A percentile compares a stretch with the other conserved stretches of the same genome.
Evolutionary conservation across 75 land plant species (phyloP).

Genomic region (Cupressus sempervirens): DNA sequence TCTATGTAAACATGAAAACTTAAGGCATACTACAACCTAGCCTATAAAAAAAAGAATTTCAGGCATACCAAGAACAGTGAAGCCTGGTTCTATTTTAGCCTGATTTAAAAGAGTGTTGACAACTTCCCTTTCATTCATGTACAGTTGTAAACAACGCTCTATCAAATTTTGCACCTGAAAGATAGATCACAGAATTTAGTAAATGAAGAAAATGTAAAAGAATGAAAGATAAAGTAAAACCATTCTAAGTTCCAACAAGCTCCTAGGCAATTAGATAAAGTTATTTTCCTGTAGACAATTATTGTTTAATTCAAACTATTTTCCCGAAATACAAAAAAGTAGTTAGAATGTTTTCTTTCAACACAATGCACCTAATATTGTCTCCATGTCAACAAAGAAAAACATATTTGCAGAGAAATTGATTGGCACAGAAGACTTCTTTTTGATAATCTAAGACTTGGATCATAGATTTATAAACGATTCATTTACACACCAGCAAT

Average conservation of each 20-base stretch:
- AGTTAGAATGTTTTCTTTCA: background rate
- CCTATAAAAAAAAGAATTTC: background rate
- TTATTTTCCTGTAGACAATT: background rate
- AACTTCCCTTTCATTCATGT: conserved; percentile 92
- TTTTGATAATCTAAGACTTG: background rate
- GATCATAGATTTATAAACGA: background rate
- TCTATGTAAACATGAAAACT: background rate
- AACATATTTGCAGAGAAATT: background rate
- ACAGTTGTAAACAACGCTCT: conserved; percentile 89
- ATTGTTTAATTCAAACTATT: background rate
- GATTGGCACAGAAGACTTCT: background rate
- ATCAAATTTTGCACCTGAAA: conserved; percentile 93
- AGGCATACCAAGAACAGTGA: conserved; percentile 80
- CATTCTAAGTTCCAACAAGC: background rate
- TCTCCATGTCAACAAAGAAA: background rate
- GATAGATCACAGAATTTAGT: conserved; percentile 1
- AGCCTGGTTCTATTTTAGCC: conserved; percentile 92
- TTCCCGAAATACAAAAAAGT: background rate
- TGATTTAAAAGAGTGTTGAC: conserved; percentile 69
- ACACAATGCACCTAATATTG: no score
- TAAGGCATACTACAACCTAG: background rate
- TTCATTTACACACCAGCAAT: background rate
- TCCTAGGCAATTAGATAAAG: background rate
- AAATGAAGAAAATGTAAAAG: background rate
- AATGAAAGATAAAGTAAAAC: background rate